Evolutionary conservation across 441 rosid genomes (phyloP).

Genomic region (Bocquillonia castaneifolia): DNA sequence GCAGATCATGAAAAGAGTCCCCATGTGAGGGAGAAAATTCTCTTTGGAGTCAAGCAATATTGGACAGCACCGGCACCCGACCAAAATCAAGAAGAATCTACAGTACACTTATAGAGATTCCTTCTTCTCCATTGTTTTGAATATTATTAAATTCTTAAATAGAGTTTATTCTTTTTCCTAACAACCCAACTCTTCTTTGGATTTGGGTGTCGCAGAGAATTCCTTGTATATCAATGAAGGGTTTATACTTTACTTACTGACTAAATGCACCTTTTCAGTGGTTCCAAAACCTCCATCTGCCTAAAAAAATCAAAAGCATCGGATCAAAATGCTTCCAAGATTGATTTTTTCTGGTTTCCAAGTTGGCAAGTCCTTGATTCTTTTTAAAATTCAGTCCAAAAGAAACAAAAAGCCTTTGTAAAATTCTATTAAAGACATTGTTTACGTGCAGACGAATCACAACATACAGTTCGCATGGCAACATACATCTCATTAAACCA

Average conservation of each 20-base stretch:
- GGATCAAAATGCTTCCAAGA: no score
- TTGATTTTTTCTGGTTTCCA: no score
- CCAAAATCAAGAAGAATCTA: conserved; percentile 17
- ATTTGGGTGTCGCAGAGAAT: background rate
- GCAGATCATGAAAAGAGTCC: conserved; percentile 59
- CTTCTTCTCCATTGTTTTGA: background rate
- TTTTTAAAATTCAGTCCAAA: background rate
- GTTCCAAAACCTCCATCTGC: no score
- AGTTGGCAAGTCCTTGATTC: no score
- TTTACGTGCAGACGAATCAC: no score
- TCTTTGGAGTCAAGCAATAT: conserved; percentile 48
- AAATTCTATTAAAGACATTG: no score
- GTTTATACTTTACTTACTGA: no score
- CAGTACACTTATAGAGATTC: background rate
- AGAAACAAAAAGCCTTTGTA: background rate
- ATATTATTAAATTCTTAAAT: background rate
- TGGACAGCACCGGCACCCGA: conserved; percentile 44
- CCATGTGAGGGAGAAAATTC: conserved; percentile 49
- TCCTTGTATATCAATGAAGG: background rate
- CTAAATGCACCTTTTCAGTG: no score
- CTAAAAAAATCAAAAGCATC: no score
- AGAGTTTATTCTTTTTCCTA: background rate
- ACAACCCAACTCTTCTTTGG: background rate
- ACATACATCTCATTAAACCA: no score
- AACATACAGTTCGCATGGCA: no score